Base-by-base conservation (phyloP, 1,284 basidiomycete genomes). In the Cryptococcus sp. region DNA sequence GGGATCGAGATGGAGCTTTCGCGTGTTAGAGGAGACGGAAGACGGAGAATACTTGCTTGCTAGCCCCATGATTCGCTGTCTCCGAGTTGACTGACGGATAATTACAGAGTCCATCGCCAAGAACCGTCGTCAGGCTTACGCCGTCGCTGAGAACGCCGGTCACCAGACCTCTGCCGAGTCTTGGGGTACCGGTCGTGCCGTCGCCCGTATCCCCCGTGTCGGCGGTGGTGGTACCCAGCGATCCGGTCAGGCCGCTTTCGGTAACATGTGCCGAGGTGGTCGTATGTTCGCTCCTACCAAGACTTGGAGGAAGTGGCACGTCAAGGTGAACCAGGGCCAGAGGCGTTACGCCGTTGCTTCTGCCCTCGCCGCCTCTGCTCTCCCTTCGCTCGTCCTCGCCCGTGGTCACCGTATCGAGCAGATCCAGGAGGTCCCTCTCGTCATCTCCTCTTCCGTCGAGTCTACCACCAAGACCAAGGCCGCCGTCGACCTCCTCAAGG, bases 201-300 rank as follows among this genome's bases (percentile, higher is more conserved):
- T 99, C 68, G 96, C 95, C 50, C 95, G 95, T 95, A 99, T 99
- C 79, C 96, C 96, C 81, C 95, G 96, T 92, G 95, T 99, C 66
- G 93, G 93, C 79, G 95, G 96, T 81, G 90, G 92, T 80, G 96
- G 95, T 83, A 99, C 96, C 69, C 92, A 95, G 84, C 91, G 96
- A 73, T 95, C 95, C 63, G 95, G 95, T 64, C 93, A 96, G 85
- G 96, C 92, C 79, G 94, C 95, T 44, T 98, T 99, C 83, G 96
- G 95, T 79, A 96, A 97, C 88, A 96, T 97, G 93, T 96, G 93
- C 84, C 90, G 93, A 81, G 94, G 95, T 78, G 96, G 95, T 86
- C 93, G 95, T 79, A 99, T 99, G 95, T 99, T 99, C 82, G 94
- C 95, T 46, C 95, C 96, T 45, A 99, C 95, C 83, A 98, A 96